Evolutionary conservation across 352 stramenopile genomes (phyloP).

Genomic region (Phytopythium montanum): DNA sequence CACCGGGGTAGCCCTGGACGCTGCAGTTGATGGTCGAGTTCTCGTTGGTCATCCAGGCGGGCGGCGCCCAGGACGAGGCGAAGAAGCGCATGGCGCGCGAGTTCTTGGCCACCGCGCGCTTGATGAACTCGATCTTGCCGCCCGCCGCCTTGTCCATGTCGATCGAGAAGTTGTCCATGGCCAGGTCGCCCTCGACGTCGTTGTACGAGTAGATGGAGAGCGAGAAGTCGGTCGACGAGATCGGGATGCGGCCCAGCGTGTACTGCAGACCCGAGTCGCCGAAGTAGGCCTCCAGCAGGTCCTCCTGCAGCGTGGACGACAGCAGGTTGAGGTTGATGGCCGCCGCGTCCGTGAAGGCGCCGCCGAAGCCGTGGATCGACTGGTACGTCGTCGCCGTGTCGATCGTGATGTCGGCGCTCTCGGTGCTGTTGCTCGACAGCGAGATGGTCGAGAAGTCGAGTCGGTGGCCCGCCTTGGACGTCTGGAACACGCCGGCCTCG

Average conservation of each 20-base stretch:
- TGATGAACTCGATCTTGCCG: constrained; percentile 74
- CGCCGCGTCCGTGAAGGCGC: constrained; percentile 86
- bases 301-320: constrained; percentile 44
- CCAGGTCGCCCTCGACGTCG: constrained; percentile 68
- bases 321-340: constrained; percentile 80
- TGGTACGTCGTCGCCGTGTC: constrained; percentile 59
- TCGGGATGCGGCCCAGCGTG: constrained; percentile 77
- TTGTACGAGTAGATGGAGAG: constrained; percentile 86
- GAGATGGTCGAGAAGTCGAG: constrained; percentile 35
- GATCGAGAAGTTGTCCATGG: constrained; percentile 80
- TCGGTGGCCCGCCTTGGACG: constrained; percentile 43
- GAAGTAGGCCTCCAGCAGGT: constrained; percentile 82
- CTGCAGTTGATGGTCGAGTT: constrained; percentile 55
- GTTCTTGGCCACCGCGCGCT: constrained; percentile 42
- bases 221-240: constrained; percentile 87
- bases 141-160: constrained; percentile 65
- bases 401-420: constrained; percentile 35
- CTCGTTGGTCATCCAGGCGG: constrained; percentile 84
- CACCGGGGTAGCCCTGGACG: constrained; percentile 46
- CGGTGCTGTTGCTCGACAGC: constrained; percentile 12
- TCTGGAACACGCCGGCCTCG: constrained; percentile 48
- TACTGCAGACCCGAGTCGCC: constrained; percentile 77
- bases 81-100: constrained; percentile 61
- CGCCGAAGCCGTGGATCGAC: constrained; percentile 86
- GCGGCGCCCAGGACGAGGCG: constrained; percentile 78